Base-by-base conservation (phyloP, 192 early-diverging fungal species). In the Entophlyctis luteolus region DNA sequence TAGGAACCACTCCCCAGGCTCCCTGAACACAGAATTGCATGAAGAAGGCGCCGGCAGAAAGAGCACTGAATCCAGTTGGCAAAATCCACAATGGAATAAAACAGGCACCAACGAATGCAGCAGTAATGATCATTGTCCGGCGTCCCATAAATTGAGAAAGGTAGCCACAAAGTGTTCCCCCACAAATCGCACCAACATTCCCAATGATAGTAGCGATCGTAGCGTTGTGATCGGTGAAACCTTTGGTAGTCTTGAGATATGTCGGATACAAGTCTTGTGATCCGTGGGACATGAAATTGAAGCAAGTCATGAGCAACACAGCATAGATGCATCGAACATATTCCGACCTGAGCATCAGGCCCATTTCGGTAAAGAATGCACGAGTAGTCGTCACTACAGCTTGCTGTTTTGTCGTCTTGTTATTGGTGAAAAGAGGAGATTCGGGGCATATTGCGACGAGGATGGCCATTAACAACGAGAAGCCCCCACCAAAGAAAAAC, bases 181-280 rank as follows among this genome's bases (percentile, higher is more conserved):
- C 89, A 4, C 78, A 56, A 36, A 91, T 89, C 18, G 89, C 87
- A 28, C 89, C 90, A 45, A 82, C 4, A 38, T 86, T 85, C n/a
- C 76, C 74, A 48, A 89, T 81, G 22, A 88, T 78, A 1, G 75
- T 81, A 4, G 87, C 83, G 14, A 85, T 63, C 2, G 87, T 86
- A 20, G 79, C 76, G 46, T 88, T 75, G 8, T 60, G 55, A 12
- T 78, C 38, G 2, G 75, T 69, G 57, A 82, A 88, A 3, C 81
- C 82, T n/a, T n/a, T n/a, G 27, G 83, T 76, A 47, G 73, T 69
- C 48, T 75, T 79, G 33, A 91, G 68, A 65, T 84, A 89, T 16
- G 89, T 88, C 10, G 89, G 89, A 58, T 82, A 90, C 39, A 91
- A 62, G 72, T 91, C 89, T 62, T 89, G 84, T 55, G 81, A 81